These are phyloP conservation scores for Diaporthe vaccinii DNA, from an alignment of 2,329 filamentous ascomycete genomes.

Conservation along the genomic window DNA sequence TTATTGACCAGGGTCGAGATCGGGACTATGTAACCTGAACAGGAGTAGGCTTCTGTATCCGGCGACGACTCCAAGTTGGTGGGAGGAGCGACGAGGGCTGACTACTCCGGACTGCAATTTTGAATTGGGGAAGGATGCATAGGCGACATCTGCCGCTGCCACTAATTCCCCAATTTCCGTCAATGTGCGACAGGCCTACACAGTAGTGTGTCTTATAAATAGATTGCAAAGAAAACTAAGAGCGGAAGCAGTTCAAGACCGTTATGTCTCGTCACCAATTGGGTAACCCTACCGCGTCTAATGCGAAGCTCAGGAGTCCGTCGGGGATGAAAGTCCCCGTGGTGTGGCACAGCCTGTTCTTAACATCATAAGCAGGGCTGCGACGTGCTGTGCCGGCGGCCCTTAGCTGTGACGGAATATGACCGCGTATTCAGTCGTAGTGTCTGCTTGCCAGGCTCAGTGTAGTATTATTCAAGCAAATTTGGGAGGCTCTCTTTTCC, in stretches of 20 bases:
- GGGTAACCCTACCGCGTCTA: constrained; percentile 1
- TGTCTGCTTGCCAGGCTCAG: not conserved
- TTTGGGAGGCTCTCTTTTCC: not conserved
- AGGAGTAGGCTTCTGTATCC: constrained; percentile 8
- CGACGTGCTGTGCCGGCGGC: not conserved
- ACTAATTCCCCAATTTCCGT: constrained; percentile 21
- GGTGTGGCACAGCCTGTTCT: not conserved
- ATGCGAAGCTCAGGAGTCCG: constrained; percentile 11
- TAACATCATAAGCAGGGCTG: not conserved
- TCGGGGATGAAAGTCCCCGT: not conserved
- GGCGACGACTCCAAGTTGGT: not conserved
- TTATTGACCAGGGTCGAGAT: not conserved
- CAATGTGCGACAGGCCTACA: constrained; percentile 5
- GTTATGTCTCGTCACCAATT: not conserved
- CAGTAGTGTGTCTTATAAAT: constrained; percentile 10
- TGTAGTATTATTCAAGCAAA: not conserved
- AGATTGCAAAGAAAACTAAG: constrained; percentile 8
- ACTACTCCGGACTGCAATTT: not conserved
- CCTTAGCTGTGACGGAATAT: not conserved
- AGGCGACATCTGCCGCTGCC: not conserved
- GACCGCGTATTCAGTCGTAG: not conserved
- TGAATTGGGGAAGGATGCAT: constrained; percentile 9
- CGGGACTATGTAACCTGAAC: constrained; percentile 19
- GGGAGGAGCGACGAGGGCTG: not conserved
- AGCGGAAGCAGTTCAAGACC: not conserved